Evolutionary conservation across 2,329 filamentous ascomycete species (phyloP), one percentile per base, ranked within the genome.

Genomic region (Pseudocercospora ulei): DNA sequence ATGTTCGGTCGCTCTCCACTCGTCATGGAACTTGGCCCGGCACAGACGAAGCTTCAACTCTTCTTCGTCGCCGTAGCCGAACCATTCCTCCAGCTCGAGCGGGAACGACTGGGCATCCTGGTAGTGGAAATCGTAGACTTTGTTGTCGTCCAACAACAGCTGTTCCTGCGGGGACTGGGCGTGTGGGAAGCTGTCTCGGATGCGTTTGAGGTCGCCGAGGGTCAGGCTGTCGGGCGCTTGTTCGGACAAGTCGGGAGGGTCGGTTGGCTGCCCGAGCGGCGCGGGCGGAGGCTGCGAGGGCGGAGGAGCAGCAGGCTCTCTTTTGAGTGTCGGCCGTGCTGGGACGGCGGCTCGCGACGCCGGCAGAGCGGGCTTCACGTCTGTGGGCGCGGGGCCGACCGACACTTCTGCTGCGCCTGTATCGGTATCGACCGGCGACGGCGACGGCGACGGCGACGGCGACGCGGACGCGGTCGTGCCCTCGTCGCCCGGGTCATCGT

Each of bases 31-130:
- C 2, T 79, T 77, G 23, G 76, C 70, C 56, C 83, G 82, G 12
- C 82, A 79, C 37, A 78, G 75, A 37, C 82, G 73, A 33, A 95
- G 68, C 54, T 87, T 79, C 30, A 80, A 72, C 64, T 83, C 82
- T 58, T 96, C 87, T 62, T 82, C 82, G 46, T 85, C 78, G 52
- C 82, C 81, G 63, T 96, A 95, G 37, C 80, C 78, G 62, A 98
- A 98, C 90, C 90, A 98, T 65, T 98, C 90, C 58, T 96, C 85
- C 31, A 98, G 71, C 66, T 98, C 90, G 48, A 90, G 84, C 11
- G 82, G 76, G 52, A 93, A 80, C 0, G 61, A 64, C 11, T 68
- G 65, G 5, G 67, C 62, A 54, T 71, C 68, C 30, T 63, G 58
- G 47, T 71, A 71, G 18, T 60, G 75, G 59, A 94, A 98, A 44